Evolutionary conservation across 2,329 filamentous ascomycete genomes (phyloP).

Genomic region (Fusarium redolens): DNA sequence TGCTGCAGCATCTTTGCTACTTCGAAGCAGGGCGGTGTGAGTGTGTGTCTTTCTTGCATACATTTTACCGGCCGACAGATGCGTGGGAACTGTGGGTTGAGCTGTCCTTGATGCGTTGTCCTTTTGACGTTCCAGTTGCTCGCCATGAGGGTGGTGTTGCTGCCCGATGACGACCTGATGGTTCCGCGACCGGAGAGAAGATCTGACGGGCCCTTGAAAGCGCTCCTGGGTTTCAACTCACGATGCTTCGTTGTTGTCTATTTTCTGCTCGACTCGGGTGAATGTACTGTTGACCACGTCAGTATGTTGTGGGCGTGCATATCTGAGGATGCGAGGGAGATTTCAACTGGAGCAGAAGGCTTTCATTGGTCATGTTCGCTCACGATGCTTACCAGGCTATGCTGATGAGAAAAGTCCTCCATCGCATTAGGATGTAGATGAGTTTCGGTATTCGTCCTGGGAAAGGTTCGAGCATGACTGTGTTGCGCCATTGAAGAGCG

Average conservation of each 20-base stretch:
- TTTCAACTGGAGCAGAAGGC: neutral
- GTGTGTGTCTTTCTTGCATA: slow-evolving; percentile 39
- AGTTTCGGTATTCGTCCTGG: slow-evolving; percentile 13
- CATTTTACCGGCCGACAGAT: slow-evolving; percentile 31
- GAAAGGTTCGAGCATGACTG: slow-evolving; percentile 16
- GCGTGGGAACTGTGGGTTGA: slow-evolving; percentile 45
- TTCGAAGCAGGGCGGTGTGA: slow-evolving; percentile 41
- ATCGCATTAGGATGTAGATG: slow-evolving; percentile 6
- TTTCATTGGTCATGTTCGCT: neutral
- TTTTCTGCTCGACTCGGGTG: neutral
- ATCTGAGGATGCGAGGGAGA: neutral
- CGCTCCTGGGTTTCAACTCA: neutral
- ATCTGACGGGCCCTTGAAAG: neutral
- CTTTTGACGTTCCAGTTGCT: slow-evolving; percentile 36
- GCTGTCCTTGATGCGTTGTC: slow-evolving; percentile 45
- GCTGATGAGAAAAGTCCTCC: neutral
- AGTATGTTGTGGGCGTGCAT: slow-evolving; percentile 8
- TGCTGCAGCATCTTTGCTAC: slow-evolving; percentile 39
- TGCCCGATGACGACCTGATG: slow-evolving; percentile 47
- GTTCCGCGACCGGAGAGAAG: slow-evolving; percentile 27
- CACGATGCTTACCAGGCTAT: neutral
- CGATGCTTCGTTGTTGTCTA: neutral
- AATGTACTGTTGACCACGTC: neutral
- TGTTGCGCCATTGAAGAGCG: slow-evolving; percentile 11
- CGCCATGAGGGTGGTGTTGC: slow-evolving; percentile 40